These are phyloP conservation scores for Beverwykella pulmonaria DNA, from an alignment of 495 filamentous ascomycete species.

Conservation along the genomic window DNA sequence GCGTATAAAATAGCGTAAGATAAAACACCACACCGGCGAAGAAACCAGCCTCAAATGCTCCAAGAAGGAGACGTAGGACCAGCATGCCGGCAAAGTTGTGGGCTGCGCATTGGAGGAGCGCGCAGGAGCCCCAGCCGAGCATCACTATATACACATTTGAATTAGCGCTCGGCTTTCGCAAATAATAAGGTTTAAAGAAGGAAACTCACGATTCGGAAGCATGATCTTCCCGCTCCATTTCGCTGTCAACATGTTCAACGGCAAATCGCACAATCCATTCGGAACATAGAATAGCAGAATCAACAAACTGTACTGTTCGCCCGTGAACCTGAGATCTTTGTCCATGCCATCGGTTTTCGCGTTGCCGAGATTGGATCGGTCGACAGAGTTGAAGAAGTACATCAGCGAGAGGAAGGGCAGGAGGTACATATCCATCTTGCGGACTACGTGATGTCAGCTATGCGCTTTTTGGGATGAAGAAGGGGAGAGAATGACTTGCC, in stretches of 20 bases:
- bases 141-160: conserved; percentile 9
- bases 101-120: conserved; percentile 19
- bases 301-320: conserved; percentile 39
- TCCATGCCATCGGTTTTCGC: conserved; percentile 47
- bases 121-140: conserved; percentile 16
- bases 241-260: conserved; percentile 28
- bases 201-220: conserved; percentile 35
- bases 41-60: conserved; percentile 37
- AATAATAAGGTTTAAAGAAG: too few species aligned
- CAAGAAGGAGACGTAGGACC: conserved; percentile 3
- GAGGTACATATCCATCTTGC: conserved; percentile 45
- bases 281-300: background rate
- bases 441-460: conserved; percentile 32
- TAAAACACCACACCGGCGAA: conserved; percentile 41
- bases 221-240: conserved; percentile 33
- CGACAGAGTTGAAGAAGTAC: conserved; percentile 49
- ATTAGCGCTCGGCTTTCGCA: too few species aligned
- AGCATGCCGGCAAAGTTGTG: conserved; percentile 21
- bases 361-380: conserved; percentile 53
- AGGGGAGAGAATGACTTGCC: background rate
- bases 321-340: conserved; percentile 41
- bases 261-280: conserved; percentile 18
- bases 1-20: conserved; percentile 51
- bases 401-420: conserved; percentile 46
- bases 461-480: background rate